Conservation (phyloP, 331 rosid genomes). For the Malus hybrid region DNA sequence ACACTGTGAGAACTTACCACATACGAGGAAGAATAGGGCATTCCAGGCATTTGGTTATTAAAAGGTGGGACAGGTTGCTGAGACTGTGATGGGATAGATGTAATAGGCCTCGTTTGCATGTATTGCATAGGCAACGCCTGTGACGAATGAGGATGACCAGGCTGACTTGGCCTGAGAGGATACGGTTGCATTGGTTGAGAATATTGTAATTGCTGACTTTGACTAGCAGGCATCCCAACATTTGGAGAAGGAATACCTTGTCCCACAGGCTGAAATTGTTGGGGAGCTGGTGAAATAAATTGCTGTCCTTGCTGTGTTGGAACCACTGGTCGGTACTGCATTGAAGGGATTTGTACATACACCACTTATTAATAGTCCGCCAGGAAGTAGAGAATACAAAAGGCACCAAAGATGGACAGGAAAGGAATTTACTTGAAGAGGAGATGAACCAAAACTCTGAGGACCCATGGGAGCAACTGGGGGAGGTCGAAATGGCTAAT, state of each 20-base stretch:
- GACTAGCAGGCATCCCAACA: constrained; percentile 53
- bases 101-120: constrained; percentile 62
- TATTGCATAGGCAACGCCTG: constrained; percentile 62
- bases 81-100: constrained; percentile 49
- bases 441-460: constrained; percentile 29
- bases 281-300: constrained; percentile 51
- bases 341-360: constrained; percentile 5
- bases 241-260: constrained; percentile 61
- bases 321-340: constrained; percentile 76
- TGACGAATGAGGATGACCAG: constrained; percentile 54
- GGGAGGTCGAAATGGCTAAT: constrained; percentile 25
- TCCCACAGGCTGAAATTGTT: constrained; percentile 66
- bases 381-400: not conserved
- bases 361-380: not conserved
- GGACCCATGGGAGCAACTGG: constrained; percentile 29
- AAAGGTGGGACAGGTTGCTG: constrained; percentile 67
- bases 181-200: constrained; percentile 84
- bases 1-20: constrained; percentile 37
- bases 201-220: constrained; percentile 67
- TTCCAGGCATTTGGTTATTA: constrained; percentile 72
- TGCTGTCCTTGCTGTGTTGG: constrained; percentile 74
- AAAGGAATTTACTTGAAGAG: constrained; percentile 16
- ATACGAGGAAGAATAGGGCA: constrained; percentile 61
- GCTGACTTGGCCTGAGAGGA: constrained; percentile 63
- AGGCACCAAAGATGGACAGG: not conserved